Conservation (phyloP, 768 basidiomycete species). For the Pleurotus ostreatus region DNA sequence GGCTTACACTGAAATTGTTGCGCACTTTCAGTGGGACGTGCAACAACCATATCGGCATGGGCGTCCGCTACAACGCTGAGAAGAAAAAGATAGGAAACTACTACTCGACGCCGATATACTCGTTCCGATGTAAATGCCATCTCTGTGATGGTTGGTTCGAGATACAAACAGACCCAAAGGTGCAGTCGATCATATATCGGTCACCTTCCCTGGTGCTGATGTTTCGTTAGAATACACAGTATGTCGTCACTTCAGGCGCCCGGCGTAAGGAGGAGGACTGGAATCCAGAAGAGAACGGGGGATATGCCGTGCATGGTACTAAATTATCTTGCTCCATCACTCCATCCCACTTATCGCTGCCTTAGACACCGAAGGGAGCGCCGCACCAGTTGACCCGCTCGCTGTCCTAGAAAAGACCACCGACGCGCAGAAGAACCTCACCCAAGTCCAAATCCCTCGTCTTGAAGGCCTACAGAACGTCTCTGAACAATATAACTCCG, state of each 20-base stretch:
- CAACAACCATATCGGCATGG: conserved; percentile 96
- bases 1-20: not conserved
- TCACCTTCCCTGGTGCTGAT: not conserved
- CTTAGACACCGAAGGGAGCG: conserved; percentile 69
- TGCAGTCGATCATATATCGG: conserved; percentile 23
- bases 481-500: conserved; percentile 76
- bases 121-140: conserved; percentile 97
- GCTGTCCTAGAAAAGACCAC: conserved; percentile 87
- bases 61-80: conserved; percentile 99
- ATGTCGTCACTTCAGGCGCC: conserved; percentile 91
- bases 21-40: conserved; percentile 70
- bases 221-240: conserved; percentile 78
- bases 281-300: conserved; percentile 95
- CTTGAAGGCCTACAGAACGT: conserved; percentile 74
- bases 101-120: conserved; percentile 91
- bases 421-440: conserved; percentile 65
- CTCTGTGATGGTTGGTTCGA: conserved; percentile 97
- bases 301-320: conserved; percentile 81
- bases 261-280: conserved; percentile 93
- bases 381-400: conserved; percentile 74
- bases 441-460: conserved; percentile 74
- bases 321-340: conserved; percentile 10
- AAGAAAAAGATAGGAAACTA: conserved; percentile 97
- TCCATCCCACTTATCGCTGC: not conserved
- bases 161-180: conserved; percentile 96